Evolutionary conservation across 192 early-diverging fungal genomes (phyloP).

Genomic region (Cladochytrium replicatum): DNA sequence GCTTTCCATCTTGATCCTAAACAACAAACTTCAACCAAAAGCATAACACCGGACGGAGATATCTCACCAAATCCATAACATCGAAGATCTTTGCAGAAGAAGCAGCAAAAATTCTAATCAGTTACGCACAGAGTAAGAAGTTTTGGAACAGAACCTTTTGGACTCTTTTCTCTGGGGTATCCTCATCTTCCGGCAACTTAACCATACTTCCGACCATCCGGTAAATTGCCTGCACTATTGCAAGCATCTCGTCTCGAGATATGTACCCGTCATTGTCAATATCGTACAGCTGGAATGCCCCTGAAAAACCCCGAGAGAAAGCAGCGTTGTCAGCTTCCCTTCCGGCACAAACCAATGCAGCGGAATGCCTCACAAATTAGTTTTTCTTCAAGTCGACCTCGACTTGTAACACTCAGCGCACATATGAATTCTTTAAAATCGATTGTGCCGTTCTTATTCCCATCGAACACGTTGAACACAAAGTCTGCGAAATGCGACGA

Average conservation of each 20-base stretch:
- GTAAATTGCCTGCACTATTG: constrained; percentile 90
- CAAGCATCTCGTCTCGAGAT: constrained; percentile 79
- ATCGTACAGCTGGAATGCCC: constrained; percentile 86
- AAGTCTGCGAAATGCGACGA: constrained; percentile 79
- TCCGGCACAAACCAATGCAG: neutral
- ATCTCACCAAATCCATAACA: constrained; percentile 67
- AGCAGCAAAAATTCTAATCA: neutral
- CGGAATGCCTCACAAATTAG: constrained; percentile 25
- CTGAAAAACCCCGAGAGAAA: constrained; percentile 19
- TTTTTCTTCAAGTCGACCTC: constrained; percentile 76
- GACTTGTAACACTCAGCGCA: constrained; percentile 74
- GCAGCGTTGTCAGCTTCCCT: neutral
- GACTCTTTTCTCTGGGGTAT: constrained; percentile 82
- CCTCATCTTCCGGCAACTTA: constrained; percentile 81
- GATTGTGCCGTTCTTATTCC: constrained; percentile 78
- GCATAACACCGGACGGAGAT: constrained; percentile 1
- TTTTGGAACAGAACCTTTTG: constrained; percentile 54
- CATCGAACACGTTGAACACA: constrained; percentile 87
- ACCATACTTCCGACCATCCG: constrained; percentile 89
- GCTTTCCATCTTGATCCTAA: constrained; percentile 66
- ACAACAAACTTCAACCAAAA: neutral
- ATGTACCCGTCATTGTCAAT: constrained; percentile 82
- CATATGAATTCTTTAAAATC: constrained; percentile 89
- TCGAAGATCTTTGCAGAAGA: constrained; percentile 49
- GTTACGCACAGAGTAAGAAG: neutral